These are phyloP conservation scores for Plicaturopsis crispa DNA, from an alignment of 768 basidiomycete species.

Conservation along the genomic window DNA sequence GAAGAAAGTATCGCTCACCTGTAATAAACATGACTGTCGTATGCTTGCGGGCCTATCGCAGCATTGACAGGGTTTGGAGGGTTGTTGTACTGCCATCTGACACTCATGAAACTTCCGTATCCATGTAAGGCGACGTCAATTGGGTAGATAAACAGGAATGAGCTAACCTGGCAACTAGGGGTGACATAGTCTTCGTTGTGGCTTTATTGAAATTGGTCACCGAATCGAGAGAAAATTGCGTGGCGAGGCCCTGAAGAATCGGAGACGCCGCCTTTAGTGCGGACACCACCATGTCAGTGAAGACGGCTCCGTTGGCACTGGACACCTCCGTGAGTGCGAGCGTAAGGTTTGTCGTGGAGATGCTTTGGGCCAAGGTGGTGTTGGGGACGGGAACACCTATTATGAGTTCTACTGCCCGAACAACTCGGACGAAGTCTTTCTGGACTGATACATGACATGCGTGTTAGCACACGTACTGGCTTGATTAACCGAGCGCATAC, in stretches of 20 bases:
- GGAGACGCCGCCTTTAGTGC: conserved; percentile 27
- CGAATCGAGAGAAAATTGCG: conserved; percentile 12
- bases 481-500: conserved; percentile 13
- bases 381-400: conserved; percentile 55
- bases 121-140: background rate
- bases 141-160: background rate
- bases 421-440: conserved; percentile 57
- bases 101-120: conserved; percentile 64
- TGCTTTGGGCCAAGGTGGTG: no score
- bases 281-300: conserved; percentile 20
- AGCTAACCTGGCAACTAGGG: conserved; percentile 6
- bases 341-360: conserved; percentile 26
- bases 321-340: conserved; percentile 20
- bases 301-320: conserved; percentile 9
- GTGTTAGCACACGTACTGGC: conserved; percentile 1
- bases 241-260: conserved; percentile 24
- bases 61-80: conserved; percentile 70
- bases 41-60: conserved; percentile 59
- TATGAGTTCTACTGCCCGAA: conserved; percentile 55
- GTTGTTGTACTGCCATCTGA: conserved; percentile 68
- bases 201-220: conserved; percentile 15
- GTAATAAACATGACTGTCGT: conserved; percentile 80
- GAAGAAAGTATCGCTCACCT: no score
- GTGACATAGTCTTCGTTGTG: no score
- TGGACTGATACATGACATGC: conserved; percentile 38